Percentiles rank a stretch among this genome's conserved stretches.
Conservation (phyloP, 768 basidiomycete species). For the Trametes coccinea region DNA sequence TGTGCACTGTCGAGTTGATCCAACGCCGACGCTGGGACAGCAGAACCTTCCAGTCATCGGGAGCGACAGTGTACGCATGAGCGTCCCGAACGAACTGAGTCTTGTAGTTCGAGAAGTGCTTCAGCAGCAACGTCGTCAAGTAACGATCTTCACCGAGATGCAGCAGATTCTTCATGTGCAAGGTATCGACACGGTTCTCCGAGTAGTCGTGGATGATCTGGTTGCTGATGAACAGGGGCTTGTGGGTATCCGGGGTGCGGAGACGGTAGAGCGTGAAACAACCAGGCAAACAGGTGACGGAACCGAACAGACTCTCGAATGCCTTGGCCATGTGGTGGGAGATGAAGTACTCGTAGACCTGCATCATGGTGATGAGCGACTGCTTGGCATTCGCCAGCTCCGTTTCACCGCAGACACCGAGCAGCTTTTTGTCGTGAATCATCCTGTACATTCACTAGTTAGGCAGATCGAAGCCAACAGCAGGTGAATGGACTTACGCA, state of each 20-base stretch:
- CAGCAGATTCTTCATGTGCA: conserved; percentile 98
- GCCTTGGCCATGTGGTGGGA: conserved; percentile 99
- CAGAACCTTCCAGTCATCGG: conserved; percentile 92
- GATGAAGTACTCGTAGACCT: conserved; percentile 99
- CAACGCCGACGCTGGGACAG: conserved; percentile 97
- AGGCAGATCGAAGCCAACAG: background rate
- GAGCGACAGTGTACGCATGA: conserved; percentile 91
- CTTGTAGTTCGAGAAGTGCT: conserved; percentile 93
- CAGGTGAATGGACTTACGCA: conserved; percentile 58
- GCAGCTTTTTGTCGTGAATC: conserved; percentile 93
- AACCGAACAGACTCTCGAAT: conserved; percentile 95
- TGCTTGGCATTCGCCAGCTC: conserved; percentile 90
- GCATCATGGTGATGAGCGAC: conserved; percentile 97
- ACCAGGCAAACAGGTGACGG: conserved; percentile 97
- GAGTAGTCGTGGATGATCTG: conserved; percentile 90
- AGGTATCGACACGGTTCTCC: conserved; percentile 93
- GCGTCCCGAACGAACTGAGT: conserved; percentile 96
- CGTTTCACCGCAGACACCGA: conserved; percentile 96
- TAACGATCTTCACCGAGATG: conserved; percentile 99
- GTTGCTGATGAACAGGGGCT: conserved; percentile 91
- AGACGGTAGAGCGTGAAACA: conserved; percentile 98
- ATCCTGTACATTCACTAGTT: conserved; percentile 52
- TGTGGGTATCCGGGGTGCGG: conserved; percentile 91
- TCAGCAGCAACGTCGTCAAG: conserved; percentile 91
- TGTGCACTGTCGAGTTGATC: conserved; percentile 99